These are phyloP conservation scores for Leccinum cinnamomeum DNA, from an alignment of 1,284 basidiomycete genomes.

Conservation along the genomic window DNA sequence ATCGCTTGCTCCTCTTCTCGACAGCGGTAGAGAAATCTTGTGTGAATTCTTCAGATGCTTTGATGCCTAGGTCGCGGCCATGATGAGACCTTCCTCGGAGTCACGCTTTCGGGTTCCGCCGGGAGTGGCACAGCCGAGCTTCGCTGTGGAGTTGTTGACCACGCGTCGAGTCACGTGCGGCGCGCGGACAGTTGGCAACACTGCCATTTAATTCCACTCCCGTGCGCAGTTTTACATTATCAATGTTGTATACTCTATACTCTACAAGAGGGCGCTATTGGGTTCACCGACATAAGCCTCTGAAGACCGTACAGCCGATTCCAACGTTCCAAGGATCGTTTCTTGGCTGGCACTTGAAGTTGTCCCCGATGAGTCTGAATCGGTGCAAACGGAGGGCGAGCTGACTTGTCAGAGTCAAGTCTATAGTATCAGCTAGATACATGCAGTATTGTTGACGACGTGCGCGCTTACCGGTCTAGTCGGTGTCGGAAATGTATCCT, in stretches of 20 bases:
- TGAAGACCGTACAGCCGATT: constrained; percentile 12
- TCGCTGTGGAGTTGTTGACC: no score
- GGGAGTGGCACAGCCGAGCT: no score
- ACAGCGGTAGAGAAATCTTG: no score
- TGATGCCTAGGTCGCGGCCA: no score
- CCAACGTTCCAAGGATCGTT: constrained; percentile 21
- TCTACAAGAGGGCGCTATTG: constrained; percentile 16
- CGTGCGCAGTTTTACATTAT: no score
- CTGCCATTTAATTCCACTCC: not conserved
- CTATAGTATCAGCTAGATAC: not conserved
- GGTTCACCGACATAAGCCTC: constrained; percentile 21
- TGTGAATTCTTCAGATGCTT: no score
- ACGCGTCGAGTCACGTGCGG: constrained; percentile 10
- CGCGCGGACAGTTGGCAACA: not conserved
- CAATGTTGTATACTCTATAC: not conserved
- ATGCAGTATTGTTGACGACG: no score
- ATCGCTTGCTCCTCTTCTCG: no score
- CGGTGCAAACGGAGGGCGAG: constrained; percentile 15
- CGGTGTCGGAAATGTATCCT: constrained; percentile 75
- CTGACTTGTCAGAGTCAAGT: constrained; percentile 8
- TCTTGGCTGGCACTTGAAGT: constrained; percentile 7
- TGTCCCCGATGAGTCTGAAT: constrained; percentile 10
- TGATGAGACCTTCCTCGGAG: no score
- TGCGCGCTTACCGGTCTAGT: not conserved
- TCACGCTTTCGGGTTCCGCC: no score